Percentiles rank a stretch among this genome's conserved stretches.
Conservation (phyloP, 164 flowering plant species). For the Stephania japonica region DNA sequence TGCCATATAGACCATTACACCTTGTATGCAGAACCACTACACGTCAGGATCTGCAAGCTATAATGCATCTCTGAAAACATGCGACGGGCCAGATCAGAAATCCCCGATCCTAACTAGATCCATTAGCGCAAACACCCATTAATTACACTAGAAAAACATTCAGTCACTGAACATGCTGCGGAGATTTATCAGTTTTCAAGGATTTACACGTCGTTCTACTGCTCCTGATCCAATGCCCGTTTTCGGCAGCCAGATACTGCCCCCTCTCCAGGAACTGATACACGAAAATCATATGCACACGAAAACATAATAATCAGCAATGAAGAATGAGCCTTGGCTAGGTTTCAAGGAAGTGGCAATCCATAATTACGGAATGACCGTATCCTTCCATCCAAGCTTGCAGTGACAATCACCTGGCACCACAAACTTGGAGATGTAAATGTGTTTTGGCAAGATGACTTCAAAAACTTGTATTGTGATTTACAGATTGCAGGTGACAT, state of each 20-base stretch:
- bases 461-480: conserved; percentile 53
- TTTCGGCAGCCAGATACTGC: not conserved
- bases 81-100: not conserved
- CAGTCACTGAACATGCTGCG: not conserved
- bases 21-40: not conserved
- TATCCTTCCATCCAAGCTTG: conserved; percentile 82
- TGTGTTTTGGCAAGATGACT: conserved; percentile 46
- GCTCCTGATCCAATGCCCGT: not conserved
- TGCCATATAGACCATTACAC: not conserved
- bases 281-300: not conserved
- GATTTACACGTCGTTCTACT: not conserved
- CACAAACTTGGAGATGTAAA: conserved; percentile 51
- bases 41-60: not conserved
- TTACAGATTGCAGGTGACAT: conserved; percentile 34
- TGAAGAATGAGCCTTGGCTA: not conserved
- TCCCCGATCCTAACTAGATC: not conserved
- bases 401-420: conserved; percentile 84
- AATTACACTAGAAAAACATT: conserved; percentile 5
- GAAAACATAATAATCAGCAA: not conserved
- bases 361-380: conserved; percentile 75
- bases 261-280: not conserved
- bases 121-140: conserved; percentile 9
- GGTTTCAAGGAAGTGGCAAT: conserved; percentile 51
- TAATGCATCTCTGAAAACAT: conserved; percentile 10
- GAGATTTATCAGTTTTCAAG: not conserved